phyloP scores from a whole-genome alignment of 768 basidiomycete species.

The Scleroderma citrinum region DNA sequence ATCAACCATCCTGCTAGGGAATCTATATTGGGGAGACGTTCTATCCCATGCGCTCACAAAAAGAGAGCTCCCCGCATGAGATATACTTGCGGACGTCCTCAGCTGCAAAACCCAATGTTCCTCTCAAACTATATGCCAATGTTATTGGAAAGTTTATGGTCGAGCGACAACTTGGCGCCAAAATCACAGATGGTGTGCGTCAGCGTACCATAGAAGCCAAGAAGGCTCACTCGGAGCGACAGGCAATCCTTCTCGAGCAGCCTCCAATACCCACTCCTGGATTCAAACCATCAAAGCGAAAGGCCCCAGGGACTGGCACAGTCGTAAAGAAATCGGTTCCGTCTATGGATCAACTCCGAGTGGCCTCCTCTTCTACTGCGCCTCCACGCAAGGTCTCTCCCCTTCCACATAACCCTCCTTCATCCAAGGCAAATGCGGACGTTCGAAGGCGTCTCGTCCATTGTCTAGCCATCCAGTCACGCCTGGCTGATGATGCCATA shows the following conservation, averaged over 20 bases:
- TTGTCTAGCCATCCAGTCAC: constrained; percentile 45
- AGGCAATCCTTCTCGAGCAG: constrained; percentile 36
- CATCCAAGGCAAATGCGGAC: constrained; percentile 14
- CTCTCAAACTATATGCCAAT: constrained; percentile 69
- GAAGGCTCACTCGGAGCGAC: constrained; percentile 46
- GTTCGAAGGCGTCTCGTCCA: constrained; percentile 41
- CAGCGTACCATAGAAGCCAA: constrained; percentile 40
- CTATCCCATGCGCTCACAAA: constrained; percentile 51
- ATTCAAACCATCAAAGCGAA: constrained; percentile 41
- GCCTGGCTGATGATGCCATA: constrained; percentile 34
- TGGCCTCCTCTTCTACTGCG: constrained; percentile 24
- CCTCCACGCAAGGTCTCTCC: constrained; percentile 28
- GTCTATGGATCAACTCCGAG: constrained; percentile 21
- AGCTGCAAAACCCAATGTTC: constrained; percentile 50
- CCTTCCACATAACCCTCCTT: constrained; percentile 14
- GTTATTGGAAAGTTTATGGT: constrained; percentile 69
- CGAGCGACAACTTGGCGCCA: constrained; percentile 51
- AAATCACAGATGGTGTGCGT: constrained; percentile 40
- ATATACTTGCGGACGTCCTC: constrained; percentile 64
- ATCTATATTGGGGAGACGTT: constrained; percentile 60
- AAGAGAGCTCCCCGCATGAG: constrained; percentile 59
- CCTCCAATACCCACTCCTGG: constrained; percentile 26
- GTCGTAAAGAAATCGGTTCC: constrained; percentile 14
- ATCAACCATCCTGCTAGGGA: constrained; percentile 36
- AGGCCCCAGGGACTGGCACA: constrained; percentile 26